Evolutionary conservation across 345 rosid genomes (phyloP), one percentile per base, ranked within the genome.

Genomic region (Iberis pinnata): DNA sequence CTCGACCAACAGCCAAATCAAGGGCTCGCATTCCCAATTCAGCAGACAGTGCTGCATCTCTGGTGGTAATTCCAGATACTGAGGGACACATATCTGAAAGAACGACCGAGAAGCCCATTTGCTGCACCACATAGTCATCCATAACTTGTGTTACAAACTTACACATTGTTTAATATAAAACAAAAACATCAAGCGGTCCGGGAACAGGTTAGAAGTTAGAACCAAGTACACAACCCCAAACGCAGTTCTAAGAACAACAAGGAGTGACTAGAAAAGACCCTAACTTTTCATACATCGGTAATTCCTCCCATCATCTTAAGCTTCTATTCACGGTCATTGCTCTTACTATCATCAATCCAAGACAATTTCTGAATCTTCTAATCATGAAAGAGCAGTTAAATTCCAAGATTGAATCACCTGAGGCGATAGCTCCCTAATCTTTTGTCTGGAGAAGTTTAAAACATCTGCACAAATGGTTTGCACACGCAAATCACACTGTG

Each of bases 21-120:
- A 92, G 82, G 8, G 95, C 98, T 74, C 75, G 75, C 96, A 81
- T 80, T 19, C 97, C 98, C 68, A 85, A 56, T 70, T 92, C 97
- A 3, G 70, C 68, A 6, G 96, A 92, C 44, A 88, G 73, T 4
- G 88, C 94, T 5, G 90, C 86, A 71, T 92, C 98, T 62, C 44
- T 83, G 17, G 80, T 77, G 48, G 80, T 57, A 32, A 92, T 81
- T 56, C 98, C 98, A 69, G 97, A 81, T 63, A 92, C 95, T 16
- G 66, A 64, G 27, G 84, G 97, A 43, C 98, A 88, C 95, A 85
- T 92, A 56, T 92, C 95, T 2, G 98, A 92, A 19, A 88, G 88
- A 49, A 88, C 47, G 12, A 88, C 84, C 2, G 84, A 84, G 53
- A 92, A 88, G 1, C 97, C 97, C 59, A 69, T 76, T 38, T 78